Conservation (phyloP, 805 yeast genomes). For the Metschnikowia amazonensis region DNA sequence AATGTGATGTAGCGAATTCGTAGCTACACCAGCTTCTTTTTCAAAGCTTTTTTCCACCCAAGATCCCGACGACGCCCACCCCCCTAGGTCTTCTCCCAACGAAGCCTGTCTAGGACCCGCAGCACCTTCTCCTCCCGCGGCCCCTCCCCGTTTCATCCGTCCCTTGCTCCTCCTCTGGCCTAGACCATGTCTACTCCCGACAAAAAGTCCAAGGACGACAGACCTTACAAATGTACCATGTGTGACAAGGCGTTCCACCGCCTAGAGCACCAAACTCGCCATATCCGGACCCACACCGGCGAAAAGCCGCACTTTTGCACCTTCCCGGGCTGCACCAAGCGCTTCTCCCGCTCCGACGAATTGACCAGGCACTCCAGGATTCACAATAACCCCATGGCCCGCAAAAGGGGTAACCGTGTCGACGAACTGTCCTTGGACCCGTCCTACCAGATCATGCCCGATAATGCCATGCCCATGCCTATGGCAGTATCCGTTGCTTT, state of each 20-base stretch:
- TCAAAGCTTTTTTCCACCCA: neutral
- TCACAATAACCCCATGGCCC: constrained; percentile 53
- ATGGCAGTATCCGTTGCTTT: constrained; percentile 28
- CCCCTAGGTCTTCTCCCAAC: neutral
- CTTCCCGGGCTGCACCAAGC: constrained; percentile 78
- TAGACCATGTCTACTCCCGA: constrained; percentile 5
- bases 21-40: constrained; percentile 1
- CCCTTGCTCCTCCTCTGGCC: neutral
- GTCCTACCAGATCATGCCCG: constrained; percentile 9
- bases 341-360: constrained; percentile 80
- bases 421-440: constrained; percentile 9
- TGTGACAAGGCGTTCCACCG: constrained; percentile 86
- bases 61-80: neutral
- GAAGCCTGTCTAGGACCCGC: neutral
- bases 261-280: constrained; percentile 87
- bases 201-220: constrained; percentile 22
- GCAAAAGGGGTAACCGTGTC: constrained; percentile 12
- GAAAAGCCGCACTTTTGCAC: constrained; percentile 86
- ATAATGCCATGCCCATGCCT: constrained; percentile 8
- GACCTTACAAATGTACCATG: constrained; percentile 83
- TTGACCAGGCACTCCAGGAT: constrained; percentile 81
- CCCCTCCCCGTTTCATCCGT: neutral
- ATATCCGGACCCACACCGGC: constrained; percentile 89
- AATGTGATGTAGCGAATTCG: neutral
- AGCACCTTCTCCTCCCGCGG: neutral